Conservation (phyloP, 2,329 filamentous ascomycete species). For the Penicillium sclerotiorum region DNA sequence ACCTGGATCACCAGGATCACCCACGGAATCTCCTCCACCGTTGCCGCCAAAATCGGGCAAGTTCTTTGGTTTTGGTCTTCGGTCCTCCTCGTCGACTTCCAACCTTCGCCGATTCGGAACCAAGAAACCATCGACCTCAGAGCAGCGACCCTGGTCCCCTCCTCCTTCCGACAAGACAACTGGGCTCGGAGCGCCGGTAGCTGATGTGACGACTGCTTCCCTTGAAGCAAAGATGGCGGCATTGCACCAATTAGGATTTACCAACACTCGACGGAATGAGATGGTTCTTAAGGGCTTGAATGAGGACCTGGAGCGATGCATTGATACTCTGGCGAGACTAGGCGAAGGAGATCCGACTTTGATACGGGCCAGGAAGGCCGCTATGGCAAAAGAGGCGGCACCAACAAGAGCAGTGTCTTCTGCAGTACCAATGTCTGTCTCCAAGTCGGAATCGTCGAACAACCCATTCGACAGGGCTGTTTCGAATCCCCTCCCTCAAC, state of each 20-base stretch:
- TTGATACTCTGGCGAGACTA: conserved; percentile 80
- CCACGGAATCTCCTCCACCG: conserved; percentile 59
- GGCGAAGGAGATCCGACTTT: conserved; percentile 66
- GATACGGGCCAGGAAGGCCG: conserved; percentile 60
- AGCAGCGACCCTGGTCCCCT: conserved; percentile 29
- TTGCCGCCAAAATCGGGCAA: conserved; percentile 63
- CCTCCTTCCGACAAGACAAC: conserved; percentile 34
- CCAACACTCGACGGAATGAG: conserved; percentile 77
- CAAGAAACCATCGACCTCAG: conserved; percentile 50
- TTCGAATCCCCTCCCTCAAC: conserved; percentile 39
- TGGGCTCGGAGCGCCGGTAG: conserved; percentile 70
- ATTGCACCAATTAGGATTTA: conserved; percentile 89
- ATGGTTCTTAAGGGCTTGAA: conserved; percentile 79
- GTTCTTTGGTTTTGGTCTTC: conserved; percentile 66
- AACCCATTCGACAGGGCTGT: conserved; percentile 68
- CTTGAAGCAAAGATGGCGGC: conserved; percentile 75
- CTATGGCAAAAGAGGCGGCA: conserved; percentile 31
- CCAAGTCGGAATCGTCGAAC: conserved; percentile 53
- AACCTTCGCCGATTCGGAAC: conserved; percentile 61
- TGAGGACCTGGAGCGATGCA: conserved; percentile 81
- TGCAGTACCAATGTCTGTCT: conserved; percentile 32
- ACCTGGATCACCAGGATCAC: background rate
- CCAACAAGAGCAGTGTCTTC: conserved; percentile 18
- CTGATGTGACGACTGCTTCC: conserved; percentile 43
- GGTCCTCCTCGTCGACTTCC: conserved; percentile 71